Base-by-base conservation (phyloP, 129 eudicot genomes). In the Tagetes patula region DNA sequence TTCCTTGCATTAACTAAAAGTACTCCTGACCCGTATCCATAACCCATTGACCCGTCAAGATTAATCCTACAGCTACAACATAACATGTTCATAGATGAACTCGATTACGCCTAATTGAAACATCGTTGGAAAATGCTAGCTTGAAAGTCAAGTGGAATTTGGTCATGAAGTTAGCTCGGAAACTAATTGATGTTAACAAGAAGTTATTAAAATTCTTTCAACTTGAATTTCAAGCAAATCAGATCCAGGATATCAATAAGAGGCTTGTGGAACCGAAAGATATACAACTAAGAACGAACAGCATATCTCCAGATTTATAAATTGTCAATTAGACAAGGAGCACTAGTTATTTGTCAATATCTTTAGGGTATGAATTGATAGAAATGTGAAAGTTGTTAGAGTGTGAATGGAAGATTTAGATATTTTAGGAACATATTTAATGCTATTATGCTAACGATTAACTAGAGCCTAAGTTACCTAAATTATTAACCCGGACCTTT, bases 181-280 rank as follows among this genome's bases (percentile, higher is more conserved):
- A 69, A 42, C 75, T 77, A 1, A 68, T 54, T 67, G 60, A 46
- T 10, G 14, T 59, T 5, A 5, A 77, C 33, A 13, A 7, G 2
- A 59, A 31, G 75, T 0, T 77, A 54, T 0, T 58, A 37, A 27
- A 40, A 30, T 77, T 77, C 46, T 77, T 77, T 58, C 81, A 77
- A 52, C 6, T 77, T 12, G 81, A 68, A 45, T 70, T 69, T 38
- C 81, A 77, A 39, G 75, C 70, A 9, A 33, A 14, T 37, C 75
- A 69, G 70, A 0, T 9, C 20, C 52, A 53, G 36, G 63, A 59
- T 5, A 69, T 58, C 7, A 77, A 56, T 34, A 32, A 47, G 70
- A 40, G 42, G 6, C 31, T 69, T 2, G 69, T 27, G 0, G 75
- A 59, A 49, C 39, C 47, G 32, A 69, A 37, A 42, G 30, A 14